A percentile compares a stretch with the other conserved stretches of the same genome.
phyloP scores from a whole-genome alignment of 2,329 filamentous ascomycete genomes.

The Escovopsis weberi region DNA sequence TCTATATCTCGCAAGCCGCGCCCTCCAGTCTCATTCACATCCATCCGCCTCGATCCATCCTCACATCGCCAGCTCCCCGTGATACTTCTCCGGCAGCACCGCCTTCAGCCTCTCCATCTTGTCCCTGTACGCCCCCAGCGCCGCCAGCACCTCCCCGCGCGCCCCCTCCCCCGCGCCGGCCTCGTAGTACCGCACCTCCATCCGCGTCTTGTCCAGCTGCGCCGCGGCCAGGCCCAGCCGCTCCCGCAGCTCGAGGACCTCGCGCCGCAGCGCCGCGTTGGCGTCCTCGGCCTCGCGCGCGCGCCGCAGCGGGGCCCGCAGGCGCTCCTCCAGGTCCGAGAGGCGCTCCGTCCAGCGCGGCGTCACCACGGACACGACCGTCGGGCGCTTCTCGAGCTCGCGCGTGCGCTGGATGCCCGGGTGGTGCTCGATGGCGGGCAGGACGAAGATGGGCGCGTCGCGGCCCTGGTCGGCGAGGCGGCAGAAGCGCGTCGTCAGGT shows the following conservation, averaged over 20 bases:
- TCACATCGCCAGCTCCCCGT: background rate
- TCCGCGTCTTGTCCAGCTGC: constrained; percentile 8
- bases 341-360: constrained; percentile 19
- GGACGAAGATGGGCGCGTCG: constrained; percentile 34
- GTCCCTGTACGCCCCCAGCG: constrained; percentile 4
- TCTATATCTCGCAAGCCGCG: too few species aligned
- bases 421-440: constrained; percentile 34
- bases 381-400: constrained; percentile 31
- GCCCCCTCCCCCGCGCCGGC: background rate
- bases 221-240: constrained; percentile 9
- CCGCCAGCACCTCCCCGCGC: constrained; percentile 3
- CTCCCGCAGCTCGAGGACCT: constrained; percentile 10
- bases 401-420: constrained; percentile 29
- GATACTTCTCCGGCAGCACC: constrained; percentile 5
- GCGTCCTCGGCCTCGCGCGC: constrained; percentile 7
- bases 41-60: background rate
- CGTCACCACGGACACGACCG: constrained; percentile 16
- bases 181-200: constrained; percentile 11
- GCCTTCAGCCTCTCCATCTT: constrained; percentile 8
- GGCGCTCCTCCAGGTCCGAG: constrained; percentile 16
- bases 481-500: constrained; percentile 37
- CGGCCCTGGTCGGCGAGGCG: constrained; percentile 30
- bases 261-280: constrained; percentile 10
- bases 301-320: constrained; percentile 10
- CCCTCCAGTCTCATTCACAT: too few species aligned